Percentiles rank a stretch among this genome's conserved stretches.
These are phyloP conservation scores for Artemisia annua DNA, from an alignment of 129 eudicot species.

Conservation along the genomic window DNA sequence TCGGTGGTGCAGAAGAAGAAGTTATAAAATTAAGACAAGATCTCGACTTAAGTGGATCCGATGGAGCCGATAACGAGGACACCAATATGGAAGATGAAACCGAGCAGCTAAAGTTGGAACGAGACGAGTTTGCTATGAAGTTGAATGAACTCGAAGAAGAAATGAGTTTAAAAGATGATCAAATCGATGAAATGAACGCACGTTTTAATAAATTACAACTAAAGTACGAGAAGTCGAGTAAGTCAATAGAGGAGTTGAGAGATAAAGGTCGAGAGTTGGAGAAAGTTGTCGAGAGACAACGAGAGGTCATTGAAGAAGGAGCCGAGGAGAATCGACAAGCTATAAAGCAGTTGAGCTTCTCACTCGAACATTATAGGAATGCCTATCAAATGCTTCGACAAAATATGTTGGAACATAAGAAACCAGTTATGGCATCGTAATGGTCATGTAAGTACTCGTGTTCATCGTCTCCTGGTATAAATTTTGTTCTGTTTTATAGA, in stretches of 20 bases:
- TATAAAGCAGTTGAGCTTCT: conserved; percentile 67
- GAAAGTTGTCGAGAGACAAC: conserved; percentile 46
- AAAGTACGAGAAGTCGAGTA: conserved; percentile 39
- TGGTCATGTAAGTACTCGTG: not conserved
- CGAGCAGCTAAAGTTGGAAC: conserved; percentile 46
- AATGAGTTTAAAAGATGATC: conserved; percentile 47
- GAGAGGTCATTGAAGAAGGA: conserved; percentile 53
- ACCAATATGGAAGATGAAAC: conserved; percentile 53
- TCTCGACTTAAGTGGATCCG: conserved; percentile 33
- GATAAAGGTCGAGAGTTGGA: conserved; percentile 46
- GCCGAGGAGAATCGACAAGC: conserved; percentile 76
- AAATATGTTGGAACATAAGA: conserved; percentile 49
- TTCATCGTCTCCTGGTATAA: not conserved
- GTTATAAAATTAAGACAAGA: conserved; percentile 36
- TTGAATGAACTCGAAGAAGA: conserved; percentile 34
- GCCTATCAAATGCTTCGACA: conserved; percentile 66
- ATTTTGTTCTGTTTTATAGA: no score
- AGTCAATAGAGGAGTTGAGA: conserved; percentile 43
- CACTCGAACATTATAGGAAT: conserved; percentile 70
- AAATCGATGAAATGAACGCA: conserved; percentile 42
- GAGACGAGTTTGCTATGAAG: conserved; percentile 32
- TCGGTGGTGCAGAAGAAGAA: conserved; percentile 43
- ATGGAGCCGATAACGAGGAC: conserved; percentile 35
- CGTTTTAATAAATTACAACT: conserved; percentile 53
- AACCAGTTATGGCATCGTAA: conserved; percentile 37